phyloP scores from a whole-genome alignment of 2,329 filamentous ascomycete species.

The Samsoniella hepiali region DNA sequence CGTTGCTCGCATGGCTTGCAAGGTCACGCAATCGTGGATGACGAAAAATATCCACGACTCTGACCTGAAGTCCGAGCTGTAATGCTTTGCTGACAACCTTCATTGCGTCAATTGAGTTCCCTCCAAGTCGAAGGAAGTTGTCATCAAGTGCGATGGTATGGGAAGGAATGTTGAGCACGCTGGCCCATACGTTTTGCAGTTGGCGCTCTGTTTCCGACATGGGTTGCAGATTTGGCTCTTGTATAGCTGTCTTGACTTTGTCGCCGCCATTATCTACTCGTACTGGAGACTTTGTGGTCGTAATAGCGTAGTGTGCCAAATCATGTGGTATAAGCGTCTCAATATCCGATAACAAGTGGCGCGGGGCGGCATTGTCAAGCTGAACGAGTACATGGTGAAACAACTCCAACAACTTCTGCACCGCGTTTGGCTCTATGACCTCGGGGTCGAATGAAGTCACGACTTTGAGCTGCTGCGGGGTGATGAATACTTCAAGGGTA shows the following conservation, averaged over 20 bases:
- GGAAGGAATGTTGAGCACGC: neutral
- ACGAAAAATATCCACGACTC: slow-evolving; percentile 35
- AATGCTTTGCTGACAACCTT: slow-evolving; percentile 30
- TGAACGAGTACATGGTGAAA: neutral
- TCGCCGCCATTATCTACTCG: neutral
- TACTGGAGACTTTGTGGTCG: neutral
- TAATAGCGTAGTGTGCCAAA: neutral
- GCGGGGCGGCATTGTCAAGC: neutral
- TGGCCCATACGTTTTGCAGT: slow-evolving; percentile 1
- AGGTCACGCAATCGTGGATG: neutral
- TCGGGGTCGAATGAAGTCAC: neutral
- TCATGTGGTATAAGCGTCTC: neutral
- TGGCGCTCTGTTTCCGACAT: neutral
- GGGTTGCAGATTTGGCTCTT: neutral
- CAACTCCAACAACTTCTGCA: neutral
- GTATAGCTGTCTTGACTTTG: neutral
- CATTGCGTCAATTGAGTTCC: slow-evolving; percentile 45
- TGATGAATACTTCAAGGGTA: neutral
- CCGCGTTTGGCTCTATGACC: neutral
- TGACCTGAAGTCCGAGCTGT: slow-evolving; percentile 34
- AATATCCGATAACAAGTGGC: neutral
- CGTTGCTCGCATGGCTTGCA: neutral
- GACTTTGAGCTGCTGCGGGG: neutral
- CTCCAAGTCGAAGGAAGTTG: slow-evolving; percentile 45
- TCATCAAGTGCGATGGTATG: slow-evolving; percentile 34